phyloP scores from a whole-genome alignment of 768 basidiomycete genomes.

The Phanerodontia chrysosporium region DNA sequence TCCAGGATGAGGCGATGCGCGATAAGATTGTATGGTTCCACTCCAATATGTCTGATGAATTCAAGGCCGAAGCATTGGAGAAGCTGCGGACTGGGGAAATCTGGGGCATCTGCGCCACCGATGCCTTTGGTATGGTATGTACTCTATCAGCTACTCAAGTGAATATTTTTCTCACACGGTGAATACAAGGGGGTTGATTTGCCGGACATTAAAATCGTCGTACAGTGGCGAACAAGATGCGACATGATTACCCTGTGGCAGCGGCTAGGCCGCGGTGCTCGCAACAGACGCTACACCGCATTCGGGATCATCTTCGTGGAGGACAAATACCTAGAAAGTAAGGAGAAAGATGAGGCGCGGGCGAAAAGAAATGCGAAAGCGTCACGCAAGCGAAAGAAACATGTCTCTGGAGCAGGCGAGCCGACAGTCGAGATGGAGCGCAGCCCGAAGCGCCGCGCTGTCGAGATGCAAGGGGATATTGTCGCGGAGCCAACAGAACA shows the following conservation, averaged over 20 bases:
- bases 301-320: not conserved
- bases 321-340: not conserved
- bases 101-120: slow-evolving; percentile 1
- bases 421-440: too few relatives aligned
- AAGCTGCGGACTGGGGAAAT: too few relatives aligned
- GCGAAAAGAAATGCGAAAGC: not conserved
- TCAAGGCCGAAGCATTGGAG: too few relatives aligned
- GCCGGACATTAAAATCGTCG: not conserved
- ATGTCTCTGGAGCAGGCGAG: too few relatives aligned
- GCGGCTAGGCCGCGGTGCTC: not conserved
- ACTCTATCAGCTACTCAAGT: not conserved
- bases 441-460: too few relatives aligned
- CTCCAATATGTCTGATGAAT: too few relatives aligned
- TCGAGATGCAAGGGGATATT: too few relatives aligned
- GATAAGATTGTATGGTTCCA: too few relatives aligned
- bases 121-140: slow-evolving; percentile 10
- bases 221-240: not conserved
- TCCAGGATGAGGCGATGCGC: too few relatives aligned
- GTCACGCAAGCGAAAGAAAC: too few relatives aligned
- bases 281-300: not conserved
- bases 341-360: not conserved
- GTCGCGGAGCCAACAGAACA: too few relatives aligned
- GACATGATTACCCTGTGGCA: not conserved
- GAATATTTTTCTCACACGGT: not conserved
- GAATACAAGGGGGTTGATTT: not conserved